Percentiles rank a stretch among this genome's conserved stretches.
phyloP scores from a whole-genome alignment of 2,329 filamentous ascomycete genomes.

The Macrophomina phaseolina region DNA sequence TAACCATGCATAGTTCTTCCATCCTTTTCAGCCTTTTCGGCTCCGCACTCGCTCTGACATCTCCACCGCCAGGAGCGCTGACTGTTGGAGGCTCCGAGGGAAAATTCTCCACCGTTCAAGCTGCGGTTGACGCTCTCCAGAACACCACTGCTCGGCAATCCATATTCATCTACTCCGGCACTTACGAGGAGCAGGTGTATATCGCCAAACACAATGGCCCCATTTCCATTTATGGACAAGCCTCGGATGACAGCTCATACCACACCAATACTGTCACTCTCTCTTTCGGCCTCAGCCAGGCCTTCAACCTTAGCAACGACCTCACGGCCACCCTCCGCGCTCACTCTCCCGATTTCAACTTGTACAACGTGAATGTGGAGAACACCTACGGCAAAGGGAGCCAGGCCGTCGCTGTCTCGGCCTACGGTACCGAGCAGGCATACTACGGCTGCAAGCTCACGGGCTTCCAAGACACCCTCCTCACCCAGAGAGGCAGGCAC shows the following conservation, averaged over 20 bases:
- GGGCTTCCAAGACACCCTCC: constrained; percentile 60
- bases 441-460: constrained; percentile 61
- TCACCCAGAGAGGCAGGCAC: constrained; percentile 53
- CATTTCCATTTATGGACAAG: constrained; percentile 63
- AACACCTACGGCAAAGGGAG: constrained; percentile 43
- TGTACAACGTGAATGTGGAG: constrained; percentile 65
- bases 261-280: constrained; percentile 61
- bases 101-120: constrained; percentile 54
- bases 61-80: constrained; percentile 54
- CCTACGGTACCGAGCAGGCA: constrained; percentile 55
- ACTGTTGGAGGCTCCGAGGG: constrained; percentile 44
- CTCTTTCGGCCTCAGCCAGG: constrained; percentile 48
- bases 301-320: constrained; percentile 52
- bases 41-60: constrained; percentile 39
- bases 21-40: not conserved
- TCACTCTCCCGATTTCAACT: constrained; percentile 54
- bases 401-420: constrained; percentile 58
- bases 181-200: constrained; percentile 64
- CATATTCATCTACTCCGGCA: constrained; percentile 65
- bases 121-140: constrained; percentile 60
- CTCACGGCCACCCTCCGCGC: constrained; percentile 53
- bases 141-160: constrained; percentile 53
- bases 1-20: not conserved
- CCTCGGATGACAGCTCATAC: constrained; percentile 58
- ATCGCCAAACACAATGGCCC: constrained; percentile 53